Conservation (phyloP, 306 rosid species). For the Lagenaria siceraria region DNA sequence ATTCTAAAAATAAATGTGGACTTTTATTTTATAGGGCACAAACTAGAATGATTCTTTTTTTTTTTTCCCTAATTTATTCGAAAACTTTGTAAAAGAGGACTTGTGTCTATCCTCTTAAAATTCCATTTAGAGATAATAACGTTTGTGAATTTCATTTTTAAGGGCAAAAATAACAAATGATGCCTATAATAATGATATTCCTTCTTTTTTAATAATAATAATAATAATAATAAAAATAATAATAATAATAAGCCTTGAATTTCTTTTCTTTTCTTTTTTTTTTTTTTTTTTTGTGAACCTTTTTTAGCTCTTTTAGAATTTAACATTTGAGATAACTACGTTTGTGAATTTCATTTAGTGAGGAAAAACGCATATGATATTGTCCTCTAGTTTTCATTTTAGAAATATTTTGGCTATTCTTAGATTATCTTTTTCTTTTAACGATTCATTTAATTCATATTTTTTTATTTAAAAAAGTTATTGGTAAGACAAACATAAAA, state of each 20-base stretch:
- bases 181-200: neutral
- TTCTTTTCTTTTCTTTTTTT: neutral
- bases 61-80: neutral
- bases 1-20: too few species aligned
- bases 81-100: neutral
- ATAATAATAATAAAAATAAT: too few species aligned
- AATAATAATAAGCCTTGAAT: neutral
- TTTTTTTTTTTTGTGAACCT: neutral
- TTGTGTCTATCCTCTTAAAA: neutral
- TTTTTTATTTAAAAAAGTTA: too few species aligned
- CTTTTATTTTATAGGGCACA: neutral
- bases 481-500: too few species aligned
- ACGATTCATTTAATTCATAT: too few species aligned
- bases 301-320: neutral
- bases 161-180: neutral
- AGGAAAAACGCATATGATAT: too few species aligned
- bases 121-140: slow-evolving; percentile 1
- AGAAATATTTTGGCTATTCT: too few species aligned
- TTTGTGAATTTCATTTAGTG: neutral
- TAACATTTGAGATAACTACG: neutral
- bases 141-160: neutral
- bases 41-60: too few species aligned
- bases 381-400: too few species aligned
- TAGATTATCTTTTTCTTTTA: too few species aligned
- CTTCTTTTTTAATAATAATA: neutral